Evolutionary conservation across 2,329 filamentous ascomycete genomes (phyloP).

Genomic region (Penicillium sp.): DNA sequence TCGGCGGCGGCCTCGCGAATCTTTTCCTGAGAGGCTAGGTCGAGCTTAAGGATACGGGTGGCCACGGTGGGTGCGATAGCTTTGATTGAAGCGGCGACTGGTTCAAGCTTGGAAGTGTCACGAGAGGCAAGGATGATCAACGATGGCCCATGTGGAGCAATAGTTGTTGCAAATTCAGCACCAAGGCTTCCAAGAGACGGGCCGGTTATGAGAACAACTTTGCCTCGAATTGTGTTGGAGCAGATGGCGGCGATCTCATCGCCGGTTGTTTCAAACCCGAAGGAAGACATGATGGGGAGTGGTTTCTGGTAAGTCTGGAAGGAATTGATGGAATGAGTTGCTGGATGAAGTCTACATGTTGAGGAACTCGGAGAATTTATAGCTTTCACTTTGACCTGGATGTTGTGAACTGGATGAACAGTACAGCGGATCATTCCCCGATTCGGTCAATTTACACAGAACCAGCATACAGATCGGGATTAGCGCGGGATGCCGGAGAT

Average conservation of each 20-base stretch:
- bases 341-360: not conserved
- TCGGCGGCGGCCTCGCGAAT: constrained; percentile 34
- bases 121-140: constrained; percentile 45
- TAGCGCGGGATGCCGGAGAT: not conserved
- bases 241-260: constrained; percentile 2
- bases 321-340: not conserved
- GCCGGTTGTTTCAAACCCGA: not conserved
- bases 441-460: not conserved
- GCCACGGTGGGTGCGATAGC: constrained; percentile 17
- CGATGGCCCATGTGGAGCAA: constrained; percentile 36
- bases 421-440: not conserved
- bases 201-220: constrained; percentile 44
- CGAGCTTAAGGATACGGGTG: constrained; percentile 30
- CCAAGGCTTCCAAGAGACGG: constrained; percentile 42
- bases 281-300: not conserved
- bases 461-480: not conserved
- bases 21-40: constrained; percentile 33
- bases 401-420: not conserved
- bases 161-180: constrained; percentile 32
- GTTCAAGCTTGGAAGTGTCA: constrained; percentile 32
- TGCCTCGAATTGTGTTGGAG: constrained; percentile 23
- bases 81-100: constrained; percentile 27
- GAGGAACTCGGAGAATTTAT: not conserved
- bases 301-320: too few relatives aligned
- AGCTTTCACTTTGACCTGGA: not conserved